These are phyloP conservation scores for Sistotremastrum suecicum DNA, from an alignment of 768 basidiomycete genomes.

Conservation along the genomic window DNA sequence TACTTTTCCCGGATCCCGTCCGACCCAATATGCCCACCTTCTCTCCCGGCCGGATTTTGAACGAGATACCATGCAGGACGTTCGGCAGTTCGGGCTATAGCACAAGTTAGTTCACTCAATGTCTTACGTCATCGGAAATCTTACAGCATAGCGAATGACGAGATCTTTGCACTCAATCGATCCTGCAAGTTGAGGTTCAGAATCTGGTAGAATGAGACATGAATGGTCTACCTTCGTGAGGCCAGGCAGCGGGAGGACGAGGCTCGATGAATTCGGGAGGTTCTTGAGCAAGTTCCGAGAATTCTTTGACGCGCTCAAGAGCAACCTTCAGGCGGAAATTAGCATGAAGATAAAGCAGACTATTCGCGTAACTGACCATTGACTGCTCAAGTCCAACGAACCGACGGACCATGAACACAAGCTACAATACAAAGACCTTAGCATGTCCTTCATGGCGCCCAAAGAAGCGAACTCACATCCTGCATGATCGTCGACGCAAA, in stretches of 20 bases:
- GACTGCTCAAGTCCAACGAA: slow-evolving; percentile 85
- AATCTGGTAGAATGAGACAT: too few species aligned
- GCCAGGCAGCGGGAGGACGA: slow-evolving; percentile 72
- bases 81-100: slow-evolving; percentile 70
- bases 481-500: slow-evolving; percentile 67
- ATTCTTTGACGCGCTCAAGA: slow-evolving; percentile 84
- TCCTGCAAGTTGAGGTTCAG: too few species aligned
- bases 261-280: slow-evolving; percentile 78
- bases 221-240: slow-evolving; percentile 49
- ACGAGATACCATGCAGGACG: slow-evolving; percentile 69
- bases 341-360: neutral
- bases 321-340: slow-evolving; percentile 37
- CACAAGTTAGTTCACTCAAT: too few species aligned
- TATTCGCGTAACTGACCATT: slow-evolving; percentile 33
- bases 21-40: slow-evolving; percentile 62
- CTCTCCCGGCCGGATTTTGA: slow-evolving; percentile 58
- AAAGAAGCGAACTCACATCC: slow-evolving; percentile 25
- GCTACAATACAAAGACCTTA: slow-evolving; percentile 14
- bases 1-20: slow-evolving; percentile 61
- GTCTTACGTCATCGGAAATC: slow-evolving; percentile 9
- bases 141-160: slow-evolving; percentile 63
- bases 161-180: slow-evolving; percentile 56
- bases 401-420: slow-evolving; percentile 60
- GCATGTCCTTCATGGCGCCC: neutral
- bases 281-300: slow-evolving; percentile 65